phyloP scores from a whole-genome alignment of 176 grass and related monocot species.

The Triticum urartu region DNA sequence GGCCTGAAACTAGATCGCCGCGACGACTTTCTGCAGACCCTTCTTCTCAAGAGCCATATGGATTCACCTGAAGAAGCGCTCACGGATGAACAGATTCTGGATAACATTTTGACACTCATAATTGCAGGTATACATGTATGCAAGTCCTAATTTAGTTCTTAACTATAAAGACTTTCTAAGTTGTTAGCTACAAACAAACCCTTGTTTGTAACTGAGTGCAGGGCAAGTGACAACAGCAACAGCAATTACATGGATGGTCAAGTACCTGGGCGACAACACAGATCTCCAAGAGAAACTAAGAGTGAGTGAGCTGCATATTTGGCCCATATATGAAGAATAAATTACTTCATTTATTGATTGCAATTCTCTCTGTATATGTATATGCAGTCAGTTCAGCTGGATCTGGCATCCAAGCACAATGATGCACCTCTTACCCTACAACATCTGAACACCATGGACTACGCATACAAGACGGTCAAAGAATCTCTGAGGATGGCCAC shows the following conservation, averaged over 20 bases:
- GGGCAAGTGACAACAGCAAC: slow-evolving; percentile 88
- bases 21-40: slow-evolving; percentile 68
- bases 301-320: slow-evolving; percentile 32
- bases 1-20: slow-evolving; percentile 1
- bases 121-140: slow-evolving; percentile 57
- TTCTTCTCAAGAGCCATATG: slow-evolving; percentile 30
- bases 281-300: slow-evolving; percentile 68
- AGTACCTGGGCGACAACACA: slow-evolving; percentile 67
- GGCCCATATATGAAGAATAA: background rate
- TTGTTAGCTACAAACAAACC: no score
- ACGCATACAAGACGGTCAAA: slow-evolving; percentile 78
- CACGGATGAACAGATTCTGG: slow-evolving; percentile 70
- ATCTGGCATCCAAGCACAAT: slow-evolving; percentile 30
- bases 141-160: background rate
- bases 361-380: background rate
- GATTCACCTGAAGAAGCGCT: slow-evolving; percentile 35
- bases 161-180: no score
- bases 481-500: slow-evolving; percentile 86
- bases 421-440: slow-evolving; percentile 42
- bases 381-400: slow-evolving; percentile 58
- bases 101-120: slow-evolving; percentile 92
- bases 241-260: slow-evolving; percentile 93
- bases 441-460: slow-evolving; percentile 67
- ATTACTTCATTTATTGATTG: background rate
- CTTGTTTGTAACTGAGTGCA: slow-evolving; percentile 11